Base-by-base conservation (phyloP, 345 rosid genomes). In the Brassica juncea region DNA sequence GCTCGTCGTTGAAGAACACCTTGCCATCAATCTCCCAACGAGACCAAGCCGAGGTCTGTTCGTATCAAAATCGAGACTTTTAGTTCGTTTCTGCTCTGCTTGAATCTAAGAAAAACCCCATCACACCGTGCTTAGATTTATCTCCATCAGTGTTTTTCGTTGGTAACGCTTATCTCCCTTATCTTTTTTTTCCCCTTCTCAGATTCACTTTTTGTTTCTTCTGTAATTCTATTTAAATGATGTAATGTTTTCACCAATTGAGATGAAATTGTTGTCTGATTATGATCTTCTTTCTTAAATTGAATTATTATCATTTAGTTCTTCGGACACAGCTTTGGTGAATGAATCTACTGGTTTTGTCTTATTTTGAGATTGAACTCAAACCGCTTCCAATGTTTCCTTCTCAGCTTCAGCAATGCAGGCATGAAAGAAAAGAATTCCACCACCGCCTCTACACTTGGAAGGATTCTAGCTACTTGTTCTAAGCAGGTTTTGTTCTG, bases 391-490 rank as follows among this genome's bases (percentile, higher is more conserved):
- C 47, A 65, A 37, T 37, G 42, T 0, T 32, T 25, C 57, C 6
- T 6, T 63, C 28, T 12, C 54, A 72, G 74, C 54, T 70, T 57
- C 83, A 85, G 90, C 27, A 67, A 37, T 62, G 87, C 74, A 78
- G 87, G 80, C 66, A 94, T 94, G 99, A 92, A 88, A 86, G 98
- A 92, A 74, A 94, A 84, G 78, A 90, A 84, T 60, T 72, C 91
- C 52, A 84, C 91, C 58, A 85, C 91, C 54, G 79, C 84, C 32
- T 88, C 97, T 30, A 72, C 84, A 62, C 90, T 92, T 31, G 88
- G 80, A 73, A 92, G 93, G 75, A 84, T 95, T 83, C 86, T 92
- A 83, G 85, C 81, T n/a, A 92, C 88, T 74, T 95, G 98, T 83
- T 76, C 94, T 57, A 85, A 86, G 0, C 94, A 91, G 98, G 97